Evolutionary conservation across 2,329 filamentous ascomycete species (phyloP).

Genomic region (Corniculantispora saksenae): DNA sequence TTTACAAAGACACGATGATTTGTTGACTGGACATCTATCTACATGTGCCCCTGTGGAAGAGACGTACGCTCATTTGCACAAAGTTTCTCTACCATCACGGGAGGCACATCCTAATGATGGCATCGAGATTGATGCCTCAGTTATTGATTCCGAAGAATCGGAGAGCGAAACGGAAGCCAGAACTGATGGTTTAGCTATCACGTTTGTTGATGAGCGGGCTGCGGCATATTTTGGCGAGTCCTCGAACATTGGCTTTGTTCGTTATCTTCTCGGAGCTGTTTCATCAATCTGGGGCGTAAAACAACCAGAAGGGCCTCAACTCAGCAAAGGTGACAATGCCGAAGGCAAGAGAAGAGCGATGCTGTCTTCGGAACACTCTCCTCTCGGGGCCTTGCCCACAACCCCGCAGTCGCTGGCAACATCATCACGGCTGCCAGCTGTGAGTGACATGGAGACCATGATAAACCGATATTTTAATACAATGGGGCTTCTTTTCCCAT

Average conservation of each 20-base stretch:
- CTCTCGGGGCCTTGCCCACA: slow-evolving; percentile 9
- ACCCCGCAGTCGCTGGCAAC: background rate
- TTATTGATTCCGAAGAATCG: slow-evolving; percentile 21
- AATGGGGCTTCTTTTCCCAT: slow-evolving; percentile 33
- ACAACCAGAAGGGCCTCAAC: slow-evolving; percentile 1
- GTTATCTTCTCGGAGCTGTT: slow-evolving; percentile 24
- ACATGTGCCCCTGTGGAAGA: background rate
- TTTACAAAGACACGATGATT: slow-evolving; percentile 22
- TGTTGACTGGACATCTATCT: slow-evolving; percentile 10
- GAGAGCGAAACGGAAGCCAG: slow-evolving; percentile 22
- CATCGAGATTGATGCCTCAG: slow-evolving; percentile 16
- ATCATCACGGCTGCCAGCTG: slow-evolving; percentile 22
- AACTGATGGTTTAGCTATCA: slow-evolving; percentile 28
- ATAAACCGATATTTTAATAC: slow-evolving; percentile 30
- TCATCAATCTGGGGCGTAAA: slow-evolving; percentile 8
- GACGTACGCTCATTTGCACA: background rate
- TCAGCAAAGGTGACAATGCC: background rate
- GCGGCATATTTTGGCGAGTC: slow-evolving; percentile 27
- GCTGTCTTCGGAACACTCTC: slow-evolving; percentile 3
- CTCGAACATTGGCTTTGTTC: slow-evolving; percentile 28
- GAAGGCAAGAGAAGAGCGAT: background rate
- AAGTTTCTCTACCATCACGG: background rate
- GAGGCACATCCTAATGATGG: background rate
- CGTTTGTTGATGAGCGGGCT: slow-evolving; percentile 24
- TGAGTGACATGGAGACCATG: slow-evolving; percentile 23